Conservation (phyloP, 768 basidiomycete genomes). For the Leucogyrophana mollusca region DNA sequence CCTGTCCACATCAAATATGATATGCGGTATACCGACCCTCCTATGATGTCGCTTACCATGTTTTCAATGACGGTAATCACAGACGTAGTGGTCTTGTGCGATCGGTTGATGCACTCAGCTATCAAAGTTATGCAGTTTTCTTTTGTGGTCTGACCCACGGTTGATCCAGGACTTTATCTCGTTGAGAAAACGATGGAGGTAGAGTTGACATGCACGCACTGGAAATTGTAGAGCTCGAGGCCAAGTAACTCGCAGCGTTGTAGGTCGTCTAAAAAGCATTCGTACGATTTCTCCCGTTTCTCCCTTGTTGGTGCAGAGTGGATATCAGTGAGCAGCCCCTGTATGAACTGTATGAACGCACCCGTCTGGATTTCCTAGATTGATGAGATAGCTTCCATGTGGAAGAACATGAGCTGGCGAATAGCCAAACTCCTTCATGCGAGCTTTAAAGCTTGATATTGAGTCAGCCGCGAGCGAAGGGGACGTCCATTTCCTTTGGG, state of each 20-base stretch:
- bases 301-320: constrained; percentile 34
- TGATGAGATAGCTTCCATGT: constrained; percentile 85
- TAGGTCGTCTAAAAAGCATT: constrained; percentile 83
- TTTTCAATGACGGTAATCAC: constrained; percentile 77
- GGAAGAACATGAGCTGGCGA: constrained; percentile 63
- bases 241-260: constrained; percentile 76
- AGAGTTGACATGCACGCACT: constrained; percentile 48
- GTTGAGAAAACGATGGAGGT: neutral
- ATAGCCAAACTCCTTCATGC: constrained; percentile 64
- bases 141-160: constrained; percentile 64
- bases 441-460: constrained; percentile 56
- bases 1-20: constrained; percentile 38
- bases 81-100: constrained; percentile 56
- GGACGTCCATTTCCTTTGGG: constrained; percentile 78
- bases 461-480: constrained; percentile 53
- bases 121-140: constrained; percentile 63
- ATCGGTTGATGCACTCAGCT: constrained; percentile 72
- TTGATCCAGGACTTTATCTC: constrained; percentile 70
- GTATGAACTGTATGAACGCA: constrained; percentile 32
- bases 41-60: constrained; percentile 53
- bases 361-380: constrained; percentile 79
- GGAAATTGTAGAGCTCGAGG: constrained; percentile 77
- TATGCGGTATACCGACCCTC: neutral
- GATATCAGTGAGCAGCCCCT: neutral
- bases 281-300: constrained; percentile 69